These are phyloP conservation scores for Dioszegia aurantiaca DNA, from an alignment of 768 basidiomycete species.

Conservation along the genomic window DNA sequence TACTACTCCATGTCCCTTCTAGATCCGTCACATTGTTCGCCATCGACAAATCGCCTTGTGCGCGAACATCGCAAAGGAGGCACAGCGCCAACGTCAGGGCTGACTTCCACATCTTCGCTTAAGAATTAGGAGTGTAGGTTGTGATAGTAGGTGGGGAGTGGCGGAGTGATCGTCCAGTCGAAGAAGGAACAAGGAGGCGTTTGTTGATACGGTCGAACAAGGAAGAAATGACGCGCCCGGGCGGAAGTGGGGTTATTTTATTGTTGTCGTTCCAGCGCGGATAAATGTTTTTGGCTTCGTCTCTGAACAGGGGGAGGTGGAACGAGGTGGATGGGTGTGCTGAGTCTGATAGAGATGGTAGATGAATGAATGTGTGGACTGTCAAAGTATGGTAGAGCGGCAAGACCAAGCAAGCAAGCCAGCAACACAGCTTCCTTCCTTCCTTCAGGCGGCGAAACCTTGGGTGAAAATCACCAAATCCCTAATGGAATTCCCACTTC, in stretches of 20 bases:
- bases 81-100: conserved; percentile 8
- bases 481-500: neutral
- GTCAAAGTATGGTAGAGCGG: neutral
- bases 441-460: neutral
- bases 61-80: conserved; percentile 16
- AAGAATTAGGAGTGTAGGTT: neutral
- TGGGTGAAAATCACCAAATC: neutral
- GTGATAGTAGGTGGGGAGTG: too few relatives aligned
- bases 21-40: conserved; percentile 66
- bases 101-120: conserved; percentile 2
- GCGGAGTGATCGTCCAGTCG: too few relatives aligned
- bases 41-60: conserved; percentile 36
- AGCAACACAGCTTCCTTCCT: conserved; percentile 11
- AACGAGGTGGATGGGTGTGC: too few relatives aligned
- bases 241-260: neutral
- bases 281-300: too few relatives aligned
- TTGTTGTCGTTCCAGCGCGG: too few relatives aligned
- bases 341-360: too few relatives aligned
- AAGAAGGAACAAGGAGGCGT: too few relatives aligned
- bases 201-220: too few relatives aligned
- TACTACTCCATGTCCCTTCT: conserved; percentile 80
- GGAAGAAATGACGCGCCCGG: conserved; percentile 3
- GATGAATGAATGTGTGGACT: too few relatives aligned
- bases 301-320: too few relatives aligned
- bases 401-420: neutral